Evolutionary conservation across 2,329 filamentous ascomycete species (phyloP), one percentile per base, ranked within the genome.

Genomic region (Fusarium pseudocircinatum): DNA sequence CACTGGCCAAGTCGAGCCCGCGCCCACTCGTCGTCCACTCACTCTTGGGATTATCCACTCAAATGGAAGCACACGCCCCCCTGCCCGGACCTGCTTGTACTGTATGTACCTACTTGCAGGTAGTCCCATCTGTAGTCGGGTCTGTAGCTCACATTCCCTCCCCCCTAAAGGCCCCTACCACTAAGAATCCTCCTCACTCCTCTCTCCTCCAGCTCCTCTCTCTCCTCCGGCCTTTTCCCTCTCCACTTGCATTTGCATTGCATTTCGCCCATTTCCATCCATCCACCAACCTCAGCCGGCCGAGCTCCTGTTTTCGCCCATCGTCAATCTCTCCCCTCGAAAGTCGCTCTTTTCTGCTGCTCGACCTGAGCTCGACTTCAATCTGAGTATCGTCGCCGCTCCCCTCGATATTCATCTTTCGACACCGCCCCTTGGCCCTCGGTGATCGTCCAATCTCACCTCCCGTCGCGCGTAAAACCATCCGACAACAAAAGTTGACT

Each of bases 211-310:
- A 69, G 67, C 66, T 69, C 75, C 71, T 69, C 75, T 72, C 74
- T 69, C 75, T 70, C 74, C 62, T 66, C 70, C 72, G 57, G 73
- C 74, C 74, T 74, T 81, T 79, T 79, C 77, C 75, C 78, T 78
- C 79, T 80, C 80, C 79, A 80, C 79, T 79, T 76, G 77, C 76
- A 71, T 69, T 71, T 76, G 77, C 76, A 70, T 69, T 71, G 75
- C 75, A 76, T 71, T 75, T 76, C 68, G 75, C 73, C 76, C 70
- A 75, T 77, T 75, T 75, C 70, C 63, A 76, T 74, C 74, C 72
- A 70, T 73, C 63, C 70, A 75, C 75, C 74, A 72, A 75, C 74
- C 61, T 75, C 68, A 76, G 70, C 63, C 70, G 70, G 67, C 70
- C 74, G 75, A 76, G 76, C 60, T 70, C 72, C 72, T 71, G 62